Base-by-base conservation (phyloP, 495 filamentous ascomycete species). In the Clavariopsis aquatica region DNA sequence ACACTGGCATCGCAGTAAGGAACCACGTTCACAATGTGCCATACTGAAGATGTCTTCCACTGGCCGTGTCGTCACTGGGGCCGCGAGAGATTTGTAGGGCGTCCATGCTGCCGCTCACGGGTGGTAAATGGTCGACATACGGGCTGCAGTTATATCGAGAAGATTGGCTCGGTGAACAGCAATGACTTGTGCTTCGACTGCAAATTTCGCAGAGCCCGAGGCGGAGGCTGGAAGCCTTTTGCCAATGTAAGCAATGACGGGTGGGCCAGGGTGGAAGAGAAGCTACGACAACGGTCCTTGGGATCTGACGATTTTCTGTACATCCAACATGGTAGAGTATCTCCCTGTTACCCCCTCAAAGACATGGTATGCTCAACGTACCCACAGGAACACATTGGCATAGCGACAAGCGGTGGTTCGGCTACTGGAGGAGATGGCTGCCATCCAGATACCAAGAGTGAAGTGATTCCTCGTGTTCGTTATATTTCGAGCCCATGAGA, bases 31-130 rank as follows among this genome's bases (percentile, higher is more conserved):
- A 56, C 10, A 22, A 72, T 72, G 69, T 72, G 69, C 51, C 41
- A 56, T 22, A 66, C 56, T 2, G 69, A 72, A 36, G 29, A 69
- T 41, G 66, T 72, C n/a, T 72, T 62, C 45, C 69, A 72, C 31
- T 19, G 13, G 12, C 29, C 62, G 2, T 72, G 69, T 52, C 17
- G 59, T 4, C 69, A 72, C 59, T 72, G 66, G 62, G 66, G 66
- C 10, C 55, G 59, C 2, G 36, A 60, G 36, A 31, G 66, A 24
- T 63, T 72, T 43, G 53, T 56, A 41, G 65, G 69, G n/a, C 55
- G 61, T 20, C 69, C 69, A n/a, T 72, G 69, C 53, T 36, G 53
- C 17, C 62, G 69, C 2, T 71, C 68, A 12, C 49, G 55, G 22
- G 43, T 71, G 1, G 59, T 68, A 1, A 45, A 64, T 38, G 68